Base-by-base conservation (phyloP, 2,329 filamentous ascomycete genomes). In the Claviceps fusiformis region DNA sequence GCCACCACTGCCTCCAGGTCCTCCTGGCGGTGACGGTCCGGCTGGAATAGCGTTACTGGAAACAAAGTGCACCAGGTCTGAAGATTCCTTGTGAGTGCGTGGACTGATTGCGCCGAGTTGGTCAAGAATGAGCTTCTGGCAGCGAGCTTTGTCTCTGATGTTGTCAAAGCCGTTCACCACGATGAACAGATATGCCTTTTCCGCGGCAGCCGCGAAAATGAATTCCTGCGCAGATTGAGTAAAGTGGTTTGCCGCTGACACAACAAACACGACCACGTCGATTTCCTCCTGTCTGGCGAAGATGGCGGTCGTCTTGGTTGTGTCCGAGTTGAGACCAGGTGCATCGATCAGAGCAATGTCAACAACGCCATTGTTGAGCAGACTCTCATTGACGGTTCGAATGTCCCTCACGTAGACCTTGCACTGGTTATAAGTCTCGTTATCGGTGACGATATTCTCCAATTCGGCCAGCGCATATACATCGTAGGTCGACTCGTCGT, bases 171-270 rank as follows among this genome's bases (percentile, higher is more conserved):
- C 91, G 67, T 98, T 98, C 61, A 98, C 93, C 15, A 98, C 93
- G 70, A 98, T 95, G 69, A 98, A 98, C 59, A 98, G 91, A 67
- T 98, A 98, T 0, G 93, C 92, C 71, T 98, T 98, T 66, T 98
- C 93, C 45, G 92, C 83, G 0, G 93, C 93, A 1, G 93, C 93
- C 52, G 92, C 92, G 76, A 88, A 87, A 59, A 98, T 95, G 65
- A 98, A 98, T 64, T 98, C 93, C 70, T 88, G 95, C n/a, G 93
- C 91, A 0, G 93, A 95, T 54, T 95, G 83, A 0, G 93, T 98
- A 67, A 98, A 97, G 70, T 98, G 93, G 61, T 98, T 98, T 31
- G 92, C 90, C 2, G 93, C 93, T 11, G 91, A 96, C 5, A 98
- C 93, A 39, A 98, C 93, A 63, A 98, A 98, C 0, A 98, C 91